Percentiles rank a stretch among this genome's conserved stretches.
These are phyloP conservation scores for Sugiyamaella xylanicola DNA, from an alignment of 1,139 yeast species.

Conservation along the genomic window DNA sequence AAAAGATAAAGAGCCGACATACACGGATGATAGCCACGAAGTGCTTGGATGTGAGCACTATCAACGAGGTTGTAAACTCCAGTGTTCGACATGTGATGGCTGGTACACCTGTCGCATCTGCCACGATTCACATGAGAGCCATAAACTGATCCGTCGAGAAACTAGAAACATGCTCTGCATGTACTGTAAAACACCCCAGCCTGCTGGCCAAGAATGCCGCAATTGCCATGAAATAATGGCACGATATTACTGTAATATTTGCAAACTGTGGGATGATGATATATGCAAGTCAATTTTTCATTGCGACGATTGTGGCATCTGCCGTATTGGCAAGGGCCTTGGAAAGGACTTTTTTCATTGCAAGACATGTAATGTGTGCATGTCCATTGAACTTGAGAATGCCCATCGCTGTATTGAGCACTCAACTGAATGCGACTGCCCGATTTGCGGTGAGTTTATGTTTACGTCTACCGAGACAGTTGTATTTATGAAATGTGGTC, in stretches of 20 bases:
- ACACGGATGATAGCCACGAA: slow-evolving; percentile 44
- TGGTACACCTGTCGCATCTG: slow-evolving; percentile 88
- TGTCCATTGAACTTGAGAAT: slow-evolving; percentile 74
- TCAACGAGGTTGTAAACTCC: slow-evolving; percentile 78
- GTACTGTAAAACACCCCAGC: slow-evolving; percentile 75
- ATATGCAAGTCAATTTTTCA: slow-evolving; percentile 86
- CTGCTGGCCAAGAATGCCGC: slow-evolving; percentile 68
- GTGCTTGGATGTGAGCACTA: slow-evolving; percentile 81
- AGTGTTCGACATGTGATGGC: slow-evolving; percentile 70
- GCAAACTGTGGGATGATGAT: slow-evolving; percentile 78
- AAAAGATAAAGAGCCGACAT: slow-evolving; percentile 54
- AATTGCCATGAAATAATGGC: slow-evolving; percentile 70
- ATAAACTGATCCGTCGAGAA: slow-evolving; percentile 62
- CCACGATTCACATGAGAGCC: slow-evolving; percentile 67
- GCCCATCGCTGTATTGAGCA: slow-evolving; percentile 83
- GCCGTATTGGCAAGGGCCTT: slow-evolving; percentile 84
- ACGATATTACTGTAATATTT: slow-evolving; percentile 71
- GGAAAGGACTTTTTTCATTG: slow-evolving; percentile 92
- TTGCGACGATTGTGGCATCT: slow-evolving; percentile 90
- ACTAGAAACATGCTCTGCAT: slow-evolving; percentile 77
- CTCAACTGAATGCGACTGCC: slow-evolving; percentile 89
- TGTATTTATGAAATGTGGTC: slow-evolving; percentile 93
- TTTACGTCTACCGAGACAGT: slow-evolving; percentile 84
- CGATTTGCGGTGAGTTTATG: slow-evolving; percentile 89
- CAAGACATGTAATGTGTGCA: slow-evolving; percentile 85